Percentiles rank a stretch among this genome's conserved stretches.
These are phyloP conservation scores for Trametes polyzona DNA, from an alignment of 1,284 basidiomycete genomes.

Conservation along the genomic window DNA sequence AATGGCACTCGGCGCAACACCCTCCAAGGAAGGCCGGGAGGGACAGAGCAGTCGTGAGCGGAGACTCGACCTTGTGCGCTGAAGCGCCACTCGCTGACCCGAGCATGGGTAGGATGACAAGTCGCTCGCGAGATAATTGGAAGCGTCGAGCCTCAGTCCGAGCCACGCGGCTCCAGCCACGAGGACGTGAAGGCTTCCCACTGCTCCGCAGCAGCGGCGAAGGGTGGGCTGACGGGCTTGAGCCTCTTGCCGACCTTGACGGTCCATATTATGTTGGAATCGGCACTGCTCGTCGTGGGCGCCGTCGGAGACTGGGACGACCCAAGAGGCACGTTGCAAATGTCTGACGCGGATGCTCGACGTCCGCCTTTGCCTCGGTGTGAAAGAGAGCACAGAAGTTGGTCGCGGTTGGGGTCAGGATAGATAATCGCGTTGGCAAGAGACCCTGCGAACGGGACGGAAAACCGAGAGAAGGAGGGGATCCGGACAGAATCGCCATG, in stretches of 20 bases:
- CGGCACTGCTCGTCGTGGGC: neutral
- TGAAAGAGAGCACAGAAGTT: too few relatives aligned
- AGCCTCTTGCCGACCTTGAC: neutral
- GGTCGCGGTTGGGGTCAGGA: too few relatives aligned
- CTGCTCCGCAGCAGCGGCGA: neutral
- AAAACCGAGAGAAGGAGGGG: too few relatives aligned
- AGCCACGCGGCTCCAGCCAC: neutral
- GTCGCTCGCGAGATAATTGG: neutral
- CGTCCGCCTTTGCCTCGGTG: too few relatives aligned
- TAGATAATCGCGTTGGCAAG: too few relatives aligned
- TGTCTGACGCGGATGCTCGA: too few relatives aligned
- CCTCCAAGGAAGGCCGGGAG: neutral
- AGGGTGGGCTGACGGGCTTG: neutral
- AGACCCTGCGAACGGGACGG: too few relatives aligned
- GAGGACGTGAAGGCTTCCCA: neutral
- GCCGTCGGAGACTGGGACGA: too few relatives aligned
- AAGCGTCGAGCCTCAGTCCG: neutral
- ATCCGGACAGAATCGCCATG: too few relatives aligned
- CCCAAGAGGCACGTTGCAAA: too few relatives aligned
- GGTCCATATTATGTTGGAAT: neutral
- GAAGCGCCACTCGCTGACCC: neutral
- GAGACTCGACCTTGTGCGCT: neutral
- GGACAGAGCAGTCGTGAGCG: neutral
- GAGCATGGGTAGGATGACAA: conserved; percentile 1
- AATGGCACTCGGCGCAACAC: neutral